Conservation (phyloP, 2,329 filamentous ascomycete species). For the Sclerotinia glacialis region DNA sequence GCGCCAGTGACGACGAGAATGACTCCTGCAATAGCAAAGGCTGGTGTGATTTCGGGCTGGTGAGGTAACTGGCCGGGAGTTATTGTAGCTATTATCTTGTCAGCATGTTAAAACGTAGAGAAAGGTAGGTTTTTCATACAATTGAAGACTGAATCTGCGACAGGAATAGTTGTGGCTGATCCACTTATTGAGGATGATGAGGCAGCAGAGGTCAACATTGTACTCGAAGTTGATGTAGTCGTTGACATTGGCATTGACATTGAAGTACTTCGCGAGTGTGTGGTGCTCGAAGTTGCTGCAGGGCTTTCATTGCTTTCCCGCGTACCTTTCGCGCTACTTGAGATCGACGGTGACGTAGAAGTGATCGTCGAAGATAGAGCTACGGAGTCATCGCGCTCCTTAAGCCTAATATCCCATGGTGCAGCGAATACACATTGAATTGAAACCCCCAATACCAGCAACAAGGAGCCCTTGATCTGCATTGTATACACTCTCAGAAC, state of each 20-base stretch:
- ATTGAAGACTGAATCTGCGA: slow-evolving; percentile 7
- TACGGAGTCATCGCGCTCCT: slow-evolving; percentile 34
- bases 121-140: slow-evolving; percentile 8
- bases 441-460: slow-evolving; percentile 33
- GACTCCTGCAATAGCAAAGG: slow-evolving; percentile 73
- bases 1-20: slow-evolving; percentile 72
- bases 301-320: slow-evolving; percentile 3
- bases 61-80: slow-evolving; percentile 62
- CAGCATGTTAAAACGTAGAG: slow-evolving; percentile 10
- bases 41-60: slow-evolving; percentile 72
- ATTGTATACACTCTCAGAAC: slow-evolving; percentile 28
- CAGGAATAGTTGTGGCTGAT: slow-evolving; percentile 3
- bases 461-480: slow-evolving; percentile 27
- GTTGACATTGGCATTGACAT: slow-evolving; percentile 3
- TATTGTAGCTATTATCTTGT: slow-evolving; percentile 30
- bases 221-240: slow-evolving; percentile 5
- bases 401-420: slow-evolving; percentile 26
- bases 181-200: background rate
- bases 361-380: slow-evolving; percentile 28
- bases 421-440: slow-evolving; percentile 30
- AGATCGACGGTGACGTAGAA: slow-evolving; percentile 21
- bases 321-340: slow-evolving; percentile 3
- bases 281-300: background rate
- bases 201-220: slow-evolving; percentile 3
- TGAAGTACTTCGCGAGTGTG: slow-evolving; percentile 5